Conservation (phyloP, 768 basidiomycete genomes). For the Kwoniella bestiolae region DNA sequence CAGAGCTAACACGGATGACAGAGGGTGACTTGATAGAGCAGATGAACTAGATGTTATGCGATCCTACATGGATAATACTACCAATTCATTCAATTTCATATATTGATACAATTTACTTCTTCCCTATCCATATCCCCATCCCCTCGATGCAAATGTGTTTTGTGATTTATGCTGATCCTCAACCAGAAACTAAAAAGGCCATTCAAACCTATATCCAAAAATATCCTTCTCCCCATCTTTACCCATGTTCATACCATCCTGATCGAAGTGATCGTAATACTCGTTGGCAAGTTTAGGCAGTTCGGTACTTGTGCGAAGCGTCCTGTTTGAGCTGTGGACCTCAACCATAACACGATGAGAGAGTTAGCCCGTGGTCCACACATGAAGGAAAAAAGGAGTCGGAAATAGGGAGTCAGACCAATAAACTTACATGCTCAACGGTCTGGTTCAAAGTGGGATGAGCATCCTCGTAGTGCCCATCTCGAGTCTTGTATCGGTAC, state of each 20-base stretch:
- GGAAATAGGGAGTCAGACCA: not conserved
- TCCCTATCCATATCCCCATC: no score
- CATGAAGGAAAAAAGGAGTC: not conserved
- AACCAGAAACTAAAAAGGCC: conserved; percentile 32
- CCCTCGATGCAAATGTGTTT: conserved; percentile 1
- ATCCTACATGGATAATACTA: not conserved
- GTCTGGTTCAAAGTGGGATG: conserved; percentile 45
- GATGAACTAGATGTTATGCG: not conserved
- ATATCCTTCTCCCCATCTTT: conserved; percentile 12
- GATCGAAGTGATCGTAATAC: conserved; percentile 22
- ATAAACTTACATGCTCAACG: conserved; percentile 39
- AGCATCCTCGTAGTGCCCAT: conserved; percentile 53
- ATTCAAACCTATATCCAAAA: conserved; percentile 32
- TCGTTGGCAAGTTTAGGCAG: conserved; percentile 9
- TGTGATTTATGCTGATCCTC: no score
- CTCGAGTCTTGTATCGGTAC: conserved; percentile 53
- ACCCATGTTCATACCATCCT: conserved; percentile 17
- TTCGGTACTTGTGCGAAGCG: conserved; percentile 25
- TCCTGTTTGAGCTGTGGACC: conserved; percentile 27
- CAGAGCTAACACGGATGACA: no score
- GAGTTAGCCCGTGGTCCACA: not conserved
- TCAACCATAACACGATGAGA: conserved; percentile 18
- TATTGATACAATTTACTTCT: conserved; percentile 13
- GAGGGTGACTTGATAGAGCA: not conserved
- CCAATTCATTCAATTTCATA: not conserved